Conservation (phyloP, 306 rosid genomes). For the Ormosia emarginata region DNA sequence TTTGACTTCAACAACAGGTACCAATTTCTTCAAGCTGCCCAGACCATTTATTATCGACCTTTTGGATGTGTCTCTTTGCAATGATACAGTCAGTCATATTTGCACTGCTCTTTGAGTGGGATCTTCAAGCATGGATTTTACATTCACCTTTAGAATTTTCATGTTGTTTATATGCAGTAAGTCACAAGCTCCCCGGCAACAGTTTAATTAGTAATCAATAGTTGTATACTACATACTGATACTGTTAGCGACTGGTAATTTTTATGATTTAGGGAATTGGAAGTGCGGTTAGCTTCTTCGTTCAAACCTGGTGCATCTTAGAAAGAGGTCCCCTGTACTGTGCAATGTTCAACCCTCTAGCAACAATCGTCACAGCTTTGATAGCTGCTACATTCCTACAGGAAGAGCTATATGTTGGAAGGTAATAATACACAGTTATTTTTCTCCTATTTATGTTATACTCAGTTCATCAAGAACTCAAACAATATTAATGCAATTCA, state of each 20-base stretch:
- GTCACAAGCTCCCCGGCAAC: slow-evolving; percentile 4
- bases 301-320: slow-evolving; percentile 69
- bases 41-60: slow-evolving; percentile 50
- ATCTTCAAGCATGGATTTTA: slow-evolving; percentile 42
- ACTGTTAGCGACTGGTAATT: neutral
- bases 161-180: slow-evolving; percentile 65
- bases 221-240: neutral
- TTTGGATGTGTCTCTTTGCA: slow-evolving; percentile 64
- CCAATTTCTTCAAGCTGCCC: slow-evolving; percentile 62
- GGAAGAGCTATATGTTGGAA: slow-evolving; percentile 57
- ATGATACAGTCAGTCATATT: slow-evolving; percentile 42
- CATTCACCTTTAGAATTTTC: slow-evolving; percentile 43
- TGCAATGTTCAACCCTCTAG: slow-evolving; percentile 67
- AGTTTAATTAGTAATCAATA: neutral
- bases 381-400: slow-evolving; percentile 42
- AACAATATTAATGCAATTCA: neutral
- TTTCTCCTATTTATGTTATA: neutral
- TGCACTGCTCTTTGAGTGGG: slow-evolving; percentile 39
- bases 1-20: slow-evolving; percentile 38
- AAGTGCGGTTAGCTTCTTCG: slow-evolving; percentile 47
- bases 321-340: slow-evolving; percentile 61
- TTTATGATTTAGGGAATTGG: slow-evolving; percentile 54
- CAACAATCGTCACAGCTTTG: slow-evolving; percentile 61
- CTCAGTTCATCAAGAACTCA: neutral
- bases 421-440: slow-evolving; percentile 28